Base-by-base conservation (phyloP, 192 early-diverging fungal genomes). In the Podochytrium sp. region DNA sequence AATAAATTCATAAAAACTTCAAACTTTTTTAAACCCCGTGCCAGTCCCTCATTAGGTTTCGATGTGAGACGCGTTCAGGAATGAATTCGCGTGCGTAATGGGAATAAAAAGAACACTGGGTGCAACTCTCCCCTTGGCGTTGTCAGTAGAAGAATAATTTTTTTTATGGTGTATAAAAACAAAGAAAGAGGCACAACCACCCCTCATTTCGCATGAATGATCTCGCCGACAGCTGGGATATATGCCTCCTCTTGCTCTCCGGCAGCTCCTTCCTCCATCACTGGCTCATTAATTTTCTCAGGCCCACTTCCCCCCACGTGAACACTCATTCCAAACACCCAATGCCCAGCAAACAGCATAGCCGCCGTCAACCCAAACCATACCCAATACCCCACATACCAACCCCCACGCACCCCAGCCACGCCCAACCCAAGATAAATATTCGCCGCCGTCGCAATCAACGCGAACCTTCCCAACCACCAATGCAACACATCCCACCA, bases 401-500 rank as follows among this genome's bases (percentile, higher is more conserved):
- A 62, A 62, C 4, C 37, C 4, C 10, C 14, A 16, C 37, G 6
- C 12, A 38, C 29, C 14, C 37, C 37, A 38, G 27, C 4, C 10
- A 16, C 60, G 10, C 14, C 33, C 5, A 62, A 10, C 16, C 60
- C 60, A 6, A 62, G 37, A 62, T 62, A 62, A 16, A 38, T 62
- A 38, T 62, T 40, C 25, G 25, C 60, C 6, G 25, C 25, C 18
- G 60, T 34, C 37, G 37, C 27, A 38, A 62, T 25, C 16, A 62
- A 12, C 37, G 25, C 16, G 7, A 38, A 5, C 12, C n/a, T 12
- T 27, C 60, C 60, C n/a, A 57, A 57, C n/a, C 73, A 82, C 80
- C 80, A 82, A 69, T 82, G 80, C n/a, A 55, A 40, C 14, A 66
- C 27, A 59, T 83, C 81, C 77, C 77, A 76, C 73, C 71, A 76